Conservation (phyloP, 2,329 filamentous ascomycete species). For the Colletotrichum lini region DNA sequence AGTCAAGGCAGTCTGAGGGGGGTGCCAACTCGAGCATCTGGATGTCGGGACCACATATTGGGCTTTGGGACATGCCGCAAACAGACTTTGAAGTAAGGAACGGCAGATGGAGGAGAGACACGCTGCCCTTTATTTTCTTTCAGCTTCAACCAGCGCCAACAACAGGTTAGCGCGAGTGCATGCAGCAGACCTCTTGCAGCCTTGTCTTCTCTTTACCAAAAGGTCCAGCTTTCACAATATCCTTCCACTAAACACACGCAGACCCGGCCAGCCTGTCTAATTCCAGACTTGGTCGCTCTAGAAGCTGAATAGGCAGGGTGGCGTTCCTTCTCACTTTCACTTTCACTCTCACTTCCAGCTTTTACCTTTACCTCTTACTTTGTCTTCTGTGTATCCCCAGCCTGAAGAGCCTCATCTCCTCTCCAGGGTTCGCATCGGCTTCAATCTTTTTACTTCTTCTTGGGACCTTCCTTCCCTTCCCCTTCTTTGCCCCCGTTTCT, state of each 20-base stretch:
- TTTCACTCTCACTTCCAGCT: conserved; percentile 2
- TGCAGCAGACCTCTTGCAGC: conserved; percentile 20
- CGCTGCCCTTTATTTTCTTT: conserved; percentile 33
- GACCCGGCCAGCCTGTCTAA: conserved; percentile 3
- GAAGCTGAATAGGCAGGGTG: conserved; percentile 26
- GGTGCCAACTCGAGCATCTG: conserved; percentile 17
- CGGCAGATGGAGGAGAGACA: conserved; percentile 24
- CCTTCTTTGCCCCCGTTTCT: conserved; percentile 10
- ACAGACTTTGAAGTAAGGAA: conserved; percentile 18
- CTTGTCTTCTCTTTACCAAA: conserved; percentile 18
- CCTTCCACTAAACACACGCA: conserved; percentile 28
- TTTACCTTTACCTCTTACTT: conserved; percentile 14
- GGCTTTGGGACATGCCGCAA: conserved; percentile 20
- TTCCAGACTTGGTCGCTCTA: conserved; percentile 22
- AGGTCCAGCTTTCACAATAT: background rate
- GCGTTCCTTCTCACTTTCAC: conserved; percentile 9
- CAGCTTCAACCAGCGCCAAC: conserved; percentile 27
- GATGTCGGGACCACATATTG: background rate
- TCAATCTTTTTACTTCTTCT: conserved; percentile 1
- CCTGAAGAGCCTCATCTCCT: conserved; percentile 15
- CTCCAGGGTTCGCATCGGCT: conserved; percentile 22
- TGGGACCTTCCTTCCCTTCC: conserved; percentile 17
- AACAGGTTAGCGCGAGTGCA: conserved; percentile 17
- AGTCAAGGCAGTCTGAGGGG: background rate
- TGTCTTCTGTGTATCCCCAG: conserved; percentile 11